Evolutionary conservation across 306 rosid species (phyloP).

Genomic region (Alnus glutinosa): DNA sequence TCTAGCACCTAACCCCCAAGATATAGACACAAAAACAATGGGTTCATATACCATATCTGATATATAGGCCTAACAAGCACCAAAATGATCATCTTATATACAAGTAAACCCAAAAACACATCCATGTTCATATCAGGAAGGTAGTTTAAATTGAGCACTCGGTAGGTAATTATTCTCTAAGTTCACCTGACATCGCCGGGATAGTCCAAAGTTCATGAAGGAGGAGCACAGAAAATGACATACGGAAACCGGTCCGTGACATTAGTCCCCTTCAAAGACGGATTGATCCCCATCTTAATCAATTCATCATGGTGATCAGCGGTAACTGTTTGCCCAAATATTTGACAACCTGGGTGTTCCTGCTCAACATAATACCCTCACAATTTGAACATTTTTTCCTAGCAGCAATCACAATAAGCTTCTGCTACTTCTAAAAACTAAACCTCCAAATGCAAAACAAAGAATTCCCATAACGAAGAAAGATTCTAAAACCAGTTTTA

Average conservation of each 20-base stretch:
- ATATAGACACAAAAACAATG: too few relatives aligned
- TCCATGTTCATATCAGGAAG: neutral
- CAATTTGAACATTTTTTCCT: neutral
- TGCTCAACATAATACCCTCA: slow-evolving; percentile 23
- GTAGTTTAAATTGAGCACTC: neutral
- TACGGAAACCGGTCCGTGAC: slow-evolving; percentile 51
- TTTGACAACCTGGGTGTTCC: slow-evolving; percentile 75
- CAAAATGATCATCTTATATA: neutral
- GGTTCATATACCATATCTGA: neutral
- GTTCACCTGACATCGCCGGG: slow-evolving; percentile 78
- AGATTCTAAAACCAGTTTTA: neutral
- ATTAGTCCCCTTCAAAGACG: slow-evolving; percentile 68
- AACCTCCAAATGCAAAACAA: neutral
- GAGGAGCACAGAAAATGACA: slow-evolving; percentile 92
- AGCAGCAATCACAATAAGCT: neutral
- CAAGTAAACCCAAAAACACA: neutral
- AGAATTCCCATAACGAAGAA: neutral
- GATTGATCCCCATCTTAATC: slow-evolving; percentile 61
- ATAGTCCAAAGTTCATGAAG: slow-evolving; percentile 63
- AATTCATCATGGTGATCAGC: slow-evolving; percentile 80
- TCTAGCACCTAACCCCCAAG: neutral
- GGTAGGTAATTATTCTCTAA: slow-evolving; percentile 6
- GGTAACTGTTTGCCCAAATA: slow-evolving; percentile 81
- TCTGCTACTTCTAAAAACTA: neutral
- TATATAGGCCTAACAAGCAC: neutral